phyloP scores from a whole-genome alignment of 2,329 filamentous ascomycete species.

The Cordyceps fumosorosea region DNA sequence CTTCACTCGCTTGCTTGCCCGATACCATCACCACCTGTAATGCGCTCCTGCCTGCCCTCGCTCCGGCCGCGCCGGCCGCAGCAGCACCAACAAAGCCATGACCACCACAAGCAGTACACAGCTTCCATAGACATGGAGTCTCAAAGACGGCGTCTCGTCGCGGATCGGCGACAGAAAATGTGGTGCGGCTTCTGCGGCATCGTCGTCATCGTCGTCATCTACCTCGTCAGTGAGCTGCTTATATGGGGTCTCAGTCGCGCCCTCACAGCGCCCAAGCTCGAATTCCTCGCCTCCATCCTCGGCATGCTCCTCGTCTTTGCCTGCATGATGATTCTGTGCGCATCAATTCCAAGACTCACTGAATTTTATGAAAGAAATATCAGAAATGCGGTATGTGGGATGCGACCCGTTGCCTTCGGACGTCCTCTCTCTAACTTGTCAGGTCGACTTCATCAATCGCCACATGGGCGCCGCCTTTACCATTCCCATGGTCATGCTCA shows the following conservation, averaged over 20 bases:
- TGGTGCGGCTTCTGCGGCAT: constrained; percentile 18
- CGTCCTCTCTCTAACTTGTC: constrained; percentile 1
- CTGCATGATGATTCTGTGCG: constrained; percentile 24
- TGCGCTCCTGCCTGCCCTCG: constrained; percentile 4
- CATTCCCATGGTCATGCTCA: constrained; percentile 42
- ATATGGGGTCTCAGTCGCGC: constrained; percentile 37
- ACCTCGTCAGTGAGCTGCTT: constrained; percentile 36
- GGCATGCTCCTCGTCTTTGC: constrained; percentile 38
- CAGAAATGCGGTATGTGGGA: constrained; percentile 26
- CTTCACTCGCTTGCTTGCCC: not conserved
- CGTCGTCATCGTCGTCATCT: constrained; percentile 30
- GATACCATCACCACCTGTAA: not conserved
- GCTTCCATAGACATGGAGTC: not conserved
- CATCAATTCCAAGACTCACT: constrained; percentile 18
- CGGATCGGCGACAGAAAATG: not conserved
- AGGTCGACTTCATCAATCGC: constrained; percentile 45
- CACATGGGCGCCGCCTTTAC: constrained; percentile 47
- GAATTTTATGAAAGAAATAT: constrained; percentile 25
- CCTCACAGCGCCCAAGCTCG: constrained; percentile 26
- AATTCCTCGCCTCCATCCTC: constrained; percentile 42
- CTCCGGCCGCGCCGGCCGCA: not conserved
- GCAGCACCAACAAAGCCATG: not conserved
- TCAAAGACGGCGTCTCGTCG: fast-evolving
- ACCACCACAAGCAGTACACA: not conserved
- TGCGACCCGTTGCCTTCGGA: not conserved